Conservation (phyloP, 2,329 filamentous ascomycete genomes). For the Fusarium drepaniforme region DNA sequence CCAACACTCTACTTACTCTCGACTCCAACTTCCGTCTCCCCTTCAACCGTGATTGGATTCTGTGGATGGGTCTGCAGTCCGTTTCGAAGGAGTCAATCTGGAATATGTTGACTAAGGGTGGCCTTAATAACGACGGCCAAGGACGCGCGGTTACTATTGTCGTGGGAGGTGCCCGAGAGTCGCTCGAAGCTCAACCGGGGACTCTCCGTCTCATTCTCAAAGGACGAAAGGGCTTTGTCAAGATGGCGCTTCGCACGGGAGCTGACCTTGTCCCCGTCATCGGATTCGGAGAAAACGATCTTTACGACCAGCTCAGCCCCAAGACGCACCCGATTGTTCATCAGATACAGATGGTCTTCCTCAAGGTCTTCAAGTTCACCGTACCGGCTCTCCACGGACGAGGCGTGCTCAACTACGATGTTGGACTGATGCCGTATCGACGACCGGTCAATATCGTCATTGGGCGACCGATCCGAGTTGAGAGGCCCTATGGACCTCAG, state of each 20-base stretch:
- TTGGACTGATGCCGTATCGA: constrained; percentile 95
- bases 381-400: constrained; percentile 90
- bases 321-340: constrained; percentile 83
- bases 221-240: constrained; percentile 91
- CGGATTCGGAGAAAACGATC: constrained; percentile 93
- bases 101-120: constrained; percentile 86
- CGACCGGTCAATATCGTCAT: constrained; percentile 90
- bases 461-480: constrained; percentile 82
- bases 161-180: constrained; percentile 91
- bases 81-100: constrained; percentile 94
- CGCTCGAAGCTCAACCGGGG: constrained; percentile 86
- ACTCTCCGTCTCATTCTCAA: constrained; percentile 82
- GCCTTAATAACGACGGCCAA: constrained; percentile 83
- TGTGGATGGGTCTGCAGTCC: constrained; percentile 87
- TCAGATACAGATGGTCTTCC: constrained; percentile 84
- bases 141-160: constrained; percentile 98
- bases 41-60: constrained; percentile 93
- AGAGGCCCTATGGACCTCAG: constrained; percentile 64
- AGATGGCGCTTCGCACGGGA: constrained; percentile 91
- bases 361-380: constrained; percentile 91
- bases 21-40: constrained; percentile 96
- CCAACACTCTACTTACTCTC: constrained; percentile 92
- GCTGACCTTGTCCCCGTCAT: constrained; percentile 94
- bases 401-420: constrained; percentile 97
- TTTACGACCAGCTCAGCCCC: constrained; percentile 90